Evolutionary conservation across 1,284 basidiomycete species (phyloP).

Genomic region (Moesziomyces antarcticus): DNA sequence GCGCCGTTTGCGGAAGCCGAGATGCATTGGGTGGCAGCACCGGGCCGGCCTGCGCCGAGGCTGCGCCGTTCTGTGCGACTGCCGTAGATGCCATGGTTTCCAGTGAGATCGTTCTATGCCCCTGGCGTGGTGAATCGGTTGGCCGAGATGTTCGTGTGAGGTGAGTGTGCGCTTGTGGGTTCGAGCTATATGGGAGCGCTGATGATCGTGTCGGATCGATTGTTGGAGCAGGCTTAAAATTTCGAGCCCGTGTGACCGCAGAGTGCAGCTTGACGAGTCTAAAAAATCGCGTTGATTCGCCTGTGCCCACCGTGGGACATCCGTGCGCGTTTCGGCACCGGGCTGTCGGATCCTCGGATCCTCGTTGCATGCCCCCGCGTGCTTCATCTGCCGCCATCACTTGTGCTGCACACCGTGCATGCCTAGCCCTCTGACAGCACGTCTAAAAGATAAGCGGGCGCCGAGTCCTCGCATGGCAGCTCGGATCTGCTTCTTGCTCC

Average conservation of each 20-base stretch:
- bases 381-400: too few species aligned
- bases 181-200: not conserved
- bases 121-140: not conserved
- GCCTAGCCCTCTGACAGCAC: not conserved
- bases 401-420: not conserved
- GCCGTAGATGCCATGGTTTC: conserved; percentile 19
- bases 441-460: not conserved
- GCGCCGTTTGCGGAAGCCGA: conserved; percentile 79
- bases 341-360: not conserved
- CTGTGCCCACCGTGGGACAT: not conserved
- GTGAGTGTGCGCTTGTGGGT: not conserved
- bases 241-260: not conserved
- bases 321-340: not conserved
- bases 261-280: not conserved
- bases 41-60: conserved; percentile 23
- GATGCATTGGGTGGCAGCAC: conserved; percentile 80
- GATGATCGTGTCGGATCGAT: too few species aligned
- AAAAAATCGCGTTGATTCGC: not conserved
- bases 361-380: not conserved
- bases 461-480: too few species aligned
- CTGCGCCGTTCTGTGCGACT: conserved; percentile 18
- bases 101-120: not conserved
- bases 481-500: too few species aligned
- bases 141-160: not conserved
- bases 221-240: not conserved